These are phyloP conservation scores for Coprinopsis sp. DNA, from an alignment of 768 basidiomycete genomes.

Conservation along the genomic window DNA sequence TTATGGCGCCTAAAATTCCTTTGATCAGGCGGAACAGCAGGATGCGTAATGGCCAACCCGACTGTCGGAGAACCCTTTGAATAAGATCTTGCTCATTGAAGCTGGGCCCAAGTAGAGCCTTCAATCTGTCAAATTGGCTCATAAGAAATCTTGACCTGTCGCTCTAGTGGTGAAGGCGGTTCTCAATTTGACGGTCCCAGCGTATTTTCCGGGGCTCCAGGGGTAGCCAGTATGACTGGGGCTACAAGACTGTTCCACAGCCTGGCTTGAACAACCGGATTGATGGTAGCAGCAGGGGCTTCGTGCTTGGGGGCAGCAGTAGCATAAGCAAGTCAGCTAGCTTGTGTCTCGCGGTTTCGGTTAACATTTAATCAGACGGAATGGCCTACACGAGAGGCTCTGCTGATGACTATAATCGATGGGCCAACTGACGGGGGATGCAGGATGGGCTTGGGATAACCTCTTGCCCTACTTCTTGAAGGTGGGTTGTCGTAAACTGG, in stretches of 20 bases:
- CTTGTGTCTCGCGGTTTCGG: neutral
- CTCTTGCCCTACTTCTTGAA: conserved; percentile 7
- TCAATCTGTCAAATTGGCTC: neutral
- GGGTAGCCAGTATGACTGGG: conserved; percentile 25
- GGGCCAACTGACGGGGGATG: conserved; percentile 23
- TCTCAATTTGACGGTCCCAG: conserved; percentile 20
- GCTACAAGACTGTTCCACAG: conserved; percentile 25
- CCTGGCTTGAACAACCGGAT: conserved; percentile 17
- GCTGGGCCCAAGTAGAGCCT: conserved; percentile 23
- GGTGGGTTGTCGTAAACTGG: neutral
- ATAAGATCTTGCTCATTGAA: conserved; percentile 25
- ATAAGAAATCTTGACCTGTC: neutral
- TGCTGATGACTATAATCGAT: conserved; percentile 17
- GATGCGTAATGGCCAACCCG: conserved; percentile 24
- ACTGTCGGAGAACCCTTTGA: conserved; percentile 20
- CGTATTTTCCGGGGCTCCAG: conserved; percentile 10
- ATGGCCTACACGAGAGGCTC: conserved; percentile 25
- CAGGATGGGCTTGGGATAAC: conserved; percentile 29
- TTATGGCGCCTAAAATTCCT: neutral
- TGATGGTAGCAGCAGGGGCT: conserved; percentile 18
- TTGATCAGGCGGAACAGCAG: conserved; percentile 21
- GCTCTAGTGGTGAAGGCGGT: conserved; percentile 18
- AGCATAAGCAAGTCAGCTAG: conserved; percentile 12
- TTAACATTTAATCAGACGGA: conserved; percentile 11
- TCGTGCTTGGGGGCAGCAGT: conserved; percentile 28